Evolutionary conservation across 2,329 filamentous ascomycete genomes (phyloP), one percentile per base, ranked within the genome.

Genomic region (Aspergillus pseudoglaucus): DNA sequence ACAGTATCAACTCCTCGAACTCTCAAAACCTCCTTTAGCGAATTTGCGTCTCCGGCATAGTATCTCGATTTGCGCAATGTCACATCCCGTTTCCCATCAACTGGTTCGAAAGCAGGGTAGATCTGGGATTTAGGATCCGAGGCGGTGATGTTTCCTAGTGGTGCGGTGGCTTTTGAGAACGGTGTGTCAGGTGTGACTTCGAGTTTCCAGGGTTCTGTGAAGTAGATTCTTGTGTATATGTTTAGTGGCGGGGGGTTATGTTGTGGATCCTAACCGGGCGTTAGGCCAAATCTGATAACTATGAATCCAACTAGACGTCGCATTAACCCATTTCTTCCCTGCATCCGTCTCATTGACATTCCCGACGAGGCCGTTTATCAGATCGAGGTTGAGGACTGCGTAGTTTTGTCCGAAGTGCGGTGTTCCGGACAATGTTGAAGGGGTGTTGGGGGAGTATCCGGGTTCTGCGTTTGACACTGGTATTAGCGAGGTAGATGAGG

Each of bases 141-240:
- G 6, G 15, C 44, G 3, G 47, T 49, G 14, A 46, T 14, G 23
- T 49, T 49, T 4, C 44, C 47, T 4, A 47, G 33, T 25, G 33
- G 6, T 10, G 39, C 15, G 6, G 39, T 44, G 5, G 25, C 44
- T 10, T 30, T 10, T 6, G 22, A 27, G 30, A 49, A 47, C 8
- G 44, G 44, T 1, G 18, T 32, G 17, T 43, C 23, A 4, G 40
- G 14, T 3, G 27, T 30, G 38, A 49, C 18, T 42, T 49, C 43
- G 9, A 44, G 47, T 6, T 39, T 38, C 18, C 22, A 18, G 3
- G 30, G 8, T 39, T 42, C 42, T 4, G 47, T 42, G 33, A 38
- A 49, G 44, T 43, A 49, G 44, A 49, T 44, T 10, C 47, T 39
- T 4, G 44, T 39, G 32, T 46, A 47, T 32, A 49, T 44, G 30